phyloP scores from a whole-genome alignment of 331 rosid genomes.

The Phaseolus coccineus region DNA sequence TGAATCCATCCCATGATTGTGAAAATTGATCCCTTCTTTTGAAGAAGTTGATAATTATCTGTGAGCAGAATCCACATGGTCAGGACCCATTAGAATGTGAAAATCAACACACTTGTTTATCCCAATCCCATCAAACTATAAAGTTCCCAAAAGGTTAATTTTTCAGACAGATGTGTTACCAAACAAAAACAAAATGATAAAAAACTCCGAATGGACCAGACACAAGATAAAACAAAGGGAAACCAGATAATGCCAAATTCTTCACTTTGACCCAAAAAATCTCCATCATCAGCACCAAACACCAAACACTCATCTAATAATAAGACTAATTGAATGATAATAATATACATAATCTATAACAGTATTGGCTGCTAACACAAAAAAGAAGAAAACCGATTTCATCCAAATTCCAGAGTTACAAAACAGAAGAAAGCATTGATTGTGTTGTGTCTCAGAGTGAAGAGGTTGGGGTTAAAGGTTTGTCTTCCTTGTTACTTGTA shows the following conservation, averaged over 20 bases:
- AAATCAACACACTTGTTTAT: conserved; percentile 33
- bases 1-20: neutral
- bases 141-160: conserved; percentile 17
- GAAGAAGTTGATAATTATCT: conserved; percentile 15
- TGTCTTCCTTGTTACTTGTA: conserved; percentile 33
- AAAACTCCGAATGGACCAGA: conserved; percentile 40
- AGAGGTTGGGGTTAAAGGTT: conserved; percentile 53
- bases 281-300: too few species aligned
- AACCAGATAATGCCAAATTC: conserved; percentile 52
- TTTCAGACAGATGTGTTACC: neutral
- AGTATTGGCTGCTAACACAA: neutral
- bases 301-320: too few species aligned
- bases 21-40: neutral
- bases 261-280: conserved; percentile 49
- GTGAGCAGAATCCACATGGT: conserved; percentile 43
- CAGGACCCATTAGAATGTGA: conserved; percentile 49
- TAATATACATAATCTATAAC: neutral
- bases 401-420: neutral
- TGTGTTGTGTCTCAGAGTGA: neutral
- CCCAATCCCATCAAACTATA: conserved; percentile 35
- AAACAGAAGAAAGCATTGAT: neutral
- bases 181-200: conserved; percentile 40
- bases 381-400: neutral
- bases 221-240: conserved; percentile 48
- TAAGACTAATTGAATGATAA: neutral